These are phyloP conservation scores for Malassezia arunalokei DNA, from an alignment of 1,284 basidiomycete genomes.

Conservation along the genomic window DNA sequence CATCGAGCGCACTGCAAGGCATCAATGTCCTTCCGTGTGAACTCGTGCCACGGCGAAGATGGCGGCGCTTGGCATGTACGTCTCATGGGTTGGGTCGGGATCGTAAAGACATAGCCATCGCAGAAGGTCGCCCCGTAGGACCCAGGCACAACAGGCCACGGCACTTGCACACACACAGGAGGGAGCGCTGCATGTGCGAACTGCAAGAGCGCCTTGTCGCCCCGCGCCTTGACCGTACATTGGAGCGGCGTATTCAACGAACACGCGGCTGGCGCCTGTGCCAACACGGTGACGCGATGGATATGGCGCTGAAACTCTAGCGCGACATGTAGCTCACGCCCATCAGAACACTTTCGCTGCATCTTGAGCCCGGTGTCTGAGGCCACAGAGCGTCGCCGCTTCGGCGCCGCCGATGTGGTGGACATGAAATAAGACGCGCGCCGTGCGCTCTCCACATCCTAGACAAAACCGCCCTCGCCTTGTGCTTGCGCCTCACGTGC, in stretches of 20 bases:
- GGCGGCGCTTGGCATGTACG: neutral
- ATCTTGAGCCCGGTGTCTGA: neutral
- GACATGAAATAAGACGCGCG: neutral
- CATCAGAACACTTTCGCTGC: neutral
- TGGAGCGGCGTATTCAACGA: neutral
- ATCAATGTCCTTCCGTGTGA: neutral
- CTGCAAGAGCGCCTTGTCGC: neutral
- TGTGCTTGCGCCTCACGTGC: constrained; percentile 7
- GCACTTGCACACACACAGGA: neutral
- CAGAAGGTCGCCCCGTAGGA: neutral
- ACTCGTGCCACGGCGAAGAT: neutral
- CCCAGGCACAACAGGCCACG: neutral
- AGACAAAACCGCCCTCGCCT: constrained; percentile 12
- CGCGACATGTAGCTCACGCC: neutral
- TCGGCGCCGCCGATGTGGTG: neutral
- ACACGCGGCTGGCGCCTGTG: neutral
- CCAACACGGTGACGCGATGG: constrained; percentile 1
- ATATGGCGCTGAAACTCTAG: constrained; percentile 8
- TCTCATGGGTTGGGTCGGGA: neutral
- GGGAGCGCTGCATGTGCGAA: neutral
- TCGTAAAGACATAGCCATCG: neutral
- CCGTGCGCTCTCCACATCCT: neutral
- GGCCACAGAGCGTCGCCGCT: neutral
- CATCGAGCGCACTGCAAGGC: constrained; percentile 4
- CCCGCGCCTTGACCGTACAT: neutral